Percentiles rank a stretch among this genome's conserved stretches.
Evolutionary conservation across 257 asterid genomes (phyloP).

Genomic region (Rhazya stricta): DNA sequence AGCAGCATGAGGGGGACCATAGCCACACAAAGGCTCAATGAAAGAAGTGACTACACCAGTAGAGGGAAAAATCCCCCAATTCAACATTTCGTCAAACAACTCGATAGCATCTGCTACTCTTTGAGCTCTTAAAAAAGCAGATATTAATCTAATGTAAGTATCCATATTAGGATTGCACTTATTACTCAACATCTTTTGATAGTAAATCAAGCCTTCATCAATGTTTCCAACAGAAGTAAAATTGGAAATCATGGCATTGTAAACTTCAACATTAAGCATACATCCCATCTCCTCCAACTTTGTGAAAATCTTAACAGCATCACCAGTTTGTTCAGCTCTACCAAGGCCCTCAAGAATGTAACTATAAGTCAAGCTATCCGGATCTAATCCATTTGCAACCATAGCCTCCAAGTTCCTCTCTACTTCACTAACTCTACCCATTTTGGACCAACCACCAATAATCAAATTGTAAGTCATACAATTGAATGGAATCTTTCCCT

Average conservation of each 20-base stretch:
- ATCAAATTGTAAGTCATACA: constrained; percentile 43
- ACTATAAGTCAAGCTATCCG: constrained; percentile 54
- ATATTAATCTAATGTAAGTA: too few species aligned
- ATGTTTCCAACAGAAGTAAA: constrained; percentile 43
- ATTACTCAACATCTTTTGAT: too few species aligned
- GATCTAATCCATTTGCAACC: constrained; percentile 70
- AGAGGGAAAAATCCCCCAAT: constrained; percentile 52
- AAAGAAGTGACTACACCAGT: constrained; percentile 63
- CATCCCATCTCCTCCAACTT: constrained; percentile 47
- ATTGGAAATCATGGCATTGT: constrained; percentile 71
- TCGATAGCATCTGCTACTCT: too few species aligned
- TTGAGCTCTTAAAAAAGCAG: too few species aligned
- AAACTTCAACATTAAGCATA: constrained; percentile 41
- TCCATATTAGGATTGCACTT: too few species aligned
- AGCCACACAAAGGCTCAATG: constrained; percentile 62
- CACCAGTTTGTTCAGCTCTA: constrained; percentile 57
- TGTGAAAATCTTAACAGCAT: constrained; percentile 51
- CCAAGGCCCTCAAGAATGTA: constrained; percentile 72
- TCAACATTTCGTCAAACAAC: too few species aligned
- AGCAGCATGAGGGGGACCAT: constrained; percentile 97
- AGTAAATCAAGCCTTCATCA: constrained; percentile 54
- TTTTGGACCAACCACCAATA: constrained; percentile 77
- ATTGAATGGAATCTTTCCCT: constrained; percentile 42
- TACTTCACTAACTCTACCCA: constrained; percentile 61
- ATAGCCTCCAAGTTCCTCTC: constrained; percentile 51